phyloP scores from a whole-genome alignment of 495 filamentous ascomycete species.

The Amphirosellinia nigrospora region DNA sequence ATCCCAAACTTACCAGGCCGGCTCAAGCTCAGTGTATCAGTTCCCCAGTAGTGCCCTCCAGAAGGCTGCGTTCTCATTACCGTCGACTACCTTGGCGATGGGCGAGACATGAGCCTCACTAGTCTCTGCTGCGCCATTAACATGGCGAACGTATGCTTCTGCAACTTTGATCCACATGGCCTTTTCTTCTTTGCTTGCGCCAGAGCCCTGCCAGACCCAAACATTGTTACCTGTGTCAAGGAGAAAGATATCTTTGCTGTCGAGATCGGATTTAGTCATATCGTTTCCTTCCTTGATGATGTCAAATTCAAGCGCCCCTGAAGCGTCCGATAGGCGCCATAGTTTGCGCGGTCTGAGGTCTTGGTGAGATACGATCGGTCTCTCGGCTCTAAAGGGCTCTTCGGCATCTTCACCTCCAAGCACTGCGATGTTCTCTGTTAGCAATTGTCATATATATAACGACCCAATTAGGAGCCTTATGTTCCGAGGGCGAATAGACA shows the following conservation, averaged over 20 bases:
- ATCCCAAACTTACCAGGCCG: too few relatives aligned
- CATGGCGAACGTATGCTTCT: slow-evolving; percentile 58
- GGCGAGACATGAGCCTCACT: slow-evolving; percentile 52
- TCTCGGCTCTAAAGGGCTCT: slow-evolving; percentile 42
- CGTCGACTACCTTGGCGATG: slow-evolving; percentile 60
- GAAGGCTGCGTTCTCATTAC: slow-evolving; percentile 60
- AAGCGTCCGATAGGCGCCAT: slow-evolving; percentile 62
- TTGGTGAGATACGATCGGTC: slow-evolving; percentile 45
- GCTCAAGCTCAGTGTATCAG: too few relatives aligned
- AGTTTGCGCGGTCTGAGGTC: slow-evolving; percentile 50
- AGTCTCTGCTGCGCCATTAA: slow-evolving; percentile 48
- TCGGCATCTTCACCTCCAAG: slow-evolving; percentile 56
- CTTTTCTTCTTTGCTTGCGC: slow-evolving; percentile 60
- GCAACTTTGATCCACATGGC: slow-evolving; percentile 63
- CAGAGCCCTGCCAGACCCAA: slow-evolving; percentile 67
- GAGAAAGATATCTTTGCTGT: slow-evolving; percentile 64
- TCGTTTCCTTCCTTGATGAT: slow-evolving; percentile 56
- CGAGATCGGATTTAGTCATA: slow-evolving; percentile 52
- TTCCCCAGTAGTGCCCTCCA: slow-evolving; percentile 40
- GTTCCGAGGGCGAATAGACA: background rate
- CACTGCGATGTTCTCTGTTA: slow-evolving; percentile 34
- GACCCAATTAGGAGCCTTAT: background rate
- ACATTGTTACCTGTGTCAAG: slow-evolving; percentile 57
- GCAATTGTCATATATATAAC: background rate
- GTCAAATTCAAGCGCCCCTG: slow-evolving; percentile 58